phyloP scores from a whole-genome alignment of 2,329 filamentous ascomycete species.

The Golovinomyces cichoracearum region DNA sequence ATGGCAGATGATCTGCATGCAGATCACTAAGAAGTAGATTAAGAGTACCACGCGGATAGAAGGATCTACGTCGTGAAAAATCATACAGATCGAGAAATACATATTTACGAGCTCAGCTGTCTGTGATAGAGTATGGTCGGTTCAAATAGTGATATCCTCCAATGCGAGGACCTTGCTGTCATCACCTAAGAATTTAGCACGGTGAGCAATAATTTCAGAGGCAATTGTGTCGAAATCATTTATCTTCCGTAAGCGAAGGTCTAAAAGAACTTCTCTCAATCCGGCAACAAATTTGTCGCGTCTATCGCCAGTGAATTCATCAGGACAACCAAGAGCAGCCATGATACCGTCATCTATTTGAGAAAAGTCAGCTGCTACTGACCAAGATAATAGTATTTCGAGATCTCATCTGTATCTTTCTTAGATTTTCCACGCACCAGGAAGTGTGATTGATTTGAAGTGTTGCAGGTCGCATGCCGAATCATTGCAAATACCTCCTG shows the following conservation, averaged over 20 bases:
- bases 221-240: slow-evolving; percentile 43
- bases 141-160: slow-evolving; percentile 16
- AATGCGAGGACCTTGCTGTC: slow-evolving; percentile 34
- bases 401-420: neutral
- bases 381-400: neutral
- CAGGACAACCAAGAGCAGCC: slow-evolving; percentile 40
- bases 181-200: slow-evolving; percentile 37
- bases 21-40: too few relatives aligned
- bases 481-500: slow-evolving; percentile 46
- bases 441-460: slow-evolving; percentile 43
- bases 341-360: slow-evolving; percentile 44
- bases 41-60: too few relatives aligned
- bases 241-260: slow-evolving; percentile 31
- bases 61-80: neutral
- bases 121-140: neutral
- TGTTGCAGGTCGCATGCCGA: slow-evolving; percentile 53
- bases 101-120: neutral
- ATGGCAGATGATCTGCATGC: too few relatives aligned
- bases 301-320: slow-evolving; percentile 35
- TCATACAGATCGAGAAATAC: neutral
- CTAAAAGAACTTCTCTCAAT: slow-evolving; percentile 32
- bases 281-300: slow-evolving; percentile 35
- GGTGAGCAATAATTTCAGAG: slow-evolving; percentile 38
- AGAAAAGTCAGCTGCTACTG: slow-evolving; percentile 14
- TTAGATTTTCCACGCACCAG: slow-evolving; percentile 35